Evolutionary conservation across 805 yeast species (phyloP).

Genomic region (Saturnispora quitensis): DNA sequence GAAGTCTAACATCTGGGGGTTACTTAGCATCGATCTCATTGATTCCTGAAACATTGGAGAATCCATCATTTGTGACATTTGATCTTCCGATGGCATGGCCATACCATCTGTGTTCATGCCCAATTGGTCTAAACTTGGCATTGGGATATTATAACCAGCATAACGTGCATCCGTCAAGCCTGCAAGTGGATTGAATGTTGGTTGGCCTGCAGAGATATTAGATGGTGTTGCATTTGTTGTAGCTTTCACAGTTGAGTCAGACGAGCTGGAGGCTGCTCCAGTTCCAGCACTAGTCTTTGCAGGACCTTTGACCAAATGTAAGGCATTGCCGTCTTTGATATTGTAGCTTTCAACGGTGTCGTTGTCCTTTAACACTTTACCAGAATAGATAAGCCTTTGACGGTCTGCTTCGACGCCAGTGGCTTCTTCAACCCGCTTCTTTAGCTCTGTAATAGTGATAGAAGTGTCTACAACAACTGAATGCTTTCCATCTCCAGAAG

Average conservation of each 20-base stretch:
- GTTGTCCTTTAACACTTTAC: conserved; percentile 81
- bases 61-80: conserved; percentile 64
- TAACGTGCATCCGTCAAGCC: conserved; percentile 92
- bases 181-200: conserved; percentile 82
- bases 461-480: conserved; percentile 46
- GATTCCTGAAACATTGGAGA: conserved; percentile 75
- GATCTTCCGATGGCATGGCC: conserved; percentile 71
- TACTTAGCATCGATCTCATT: conserved; percentile 71
- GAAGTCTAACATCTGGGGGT: conserved; percentile 82
- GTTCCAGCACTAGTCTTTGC: conserved; percentile 23
- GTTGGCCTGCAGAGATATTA: conserved; percentile 79
- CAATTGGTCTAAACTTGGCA: conserved; percentile 59
- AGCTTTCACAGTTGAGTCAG: conserved; percentile 21
- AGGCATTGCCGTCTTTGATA: conserved; percentile 75
- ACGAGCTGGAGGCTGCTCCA: conserved; percentile 13
- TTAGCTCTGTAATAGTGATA: conserved; percentile 58
- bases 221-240: conserved; percentile 17
- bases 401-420: conserved; percentile 64
- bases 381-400: conserved; percentile 88
- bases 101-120: conserved; percentile 89
- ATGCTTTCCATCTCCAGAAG: conserved; percentile 73
- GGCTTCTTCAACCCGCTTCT: conserved; percentile 49
- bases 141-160: conserved; percentile 76
- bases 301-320: conserved; percentile 85
- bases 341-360: conserved; percentile 71